phyloP scores from a whole-genome alignment of 1,284 basidiomycete species.

The Filobasidium uniguttulatum region DNA sequence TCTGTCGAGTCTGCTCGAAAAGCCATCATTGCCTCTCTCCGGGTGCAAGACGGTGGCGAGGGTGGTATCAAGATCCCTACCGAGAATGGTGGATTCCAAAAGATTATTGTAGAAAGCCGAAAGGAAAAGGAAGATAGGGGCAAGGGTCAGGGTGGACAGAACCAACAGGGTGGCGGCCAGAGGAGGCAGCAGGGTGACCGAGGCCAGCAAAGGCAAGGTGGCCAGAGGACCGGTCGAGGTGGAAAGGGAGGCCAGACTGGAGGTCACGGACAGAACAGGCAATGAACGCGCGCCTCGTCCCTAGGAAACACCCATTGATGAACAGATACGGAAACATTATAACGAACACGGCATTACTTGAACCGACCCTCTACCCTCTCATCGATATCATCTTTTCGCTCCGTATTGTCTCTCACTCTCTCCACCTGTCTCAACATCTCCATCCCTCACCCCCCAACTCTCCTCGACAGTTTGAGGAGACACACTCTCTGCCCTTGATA shows the following conservation, averaged over 20 bases:
- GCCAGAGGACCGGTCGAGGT: background rate
- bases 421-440: background rate
- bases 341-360: conserved; percentile 1
- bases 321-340: background rate
- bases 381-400: background rate
- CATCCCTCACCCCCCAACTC: no score
- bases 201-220: conserved; percentile 1
- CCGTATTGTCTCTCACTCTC: background rate
- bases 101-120: conserved; percentile 69
- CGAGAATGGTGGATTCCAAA: conserved; percentile 38
- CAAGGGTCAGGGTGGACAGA: conserved; percentile 4
- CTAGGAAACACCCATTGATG: background rate
- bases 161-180: background rate
- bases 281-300: background rate
- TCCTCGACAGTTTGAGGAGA: no score
- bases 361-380: background rate
- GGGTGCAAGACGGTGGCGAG: conserved; percentile 57
- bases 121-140: conserved; percentile 67
- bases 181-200: background rate
- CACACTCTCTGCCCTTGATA: no score
- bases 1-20: conserved; percentile 64
- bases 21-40: conserved; percentile 64
- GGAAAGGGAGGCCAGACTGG: background rate
- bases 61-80: conserved; percentile 66
- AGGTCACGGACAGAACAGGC: conserved; percentile 1